Conservation (phyloP, 192 early-diverging fungal species). For the Phycomyces blakesleeanus region DNA sequence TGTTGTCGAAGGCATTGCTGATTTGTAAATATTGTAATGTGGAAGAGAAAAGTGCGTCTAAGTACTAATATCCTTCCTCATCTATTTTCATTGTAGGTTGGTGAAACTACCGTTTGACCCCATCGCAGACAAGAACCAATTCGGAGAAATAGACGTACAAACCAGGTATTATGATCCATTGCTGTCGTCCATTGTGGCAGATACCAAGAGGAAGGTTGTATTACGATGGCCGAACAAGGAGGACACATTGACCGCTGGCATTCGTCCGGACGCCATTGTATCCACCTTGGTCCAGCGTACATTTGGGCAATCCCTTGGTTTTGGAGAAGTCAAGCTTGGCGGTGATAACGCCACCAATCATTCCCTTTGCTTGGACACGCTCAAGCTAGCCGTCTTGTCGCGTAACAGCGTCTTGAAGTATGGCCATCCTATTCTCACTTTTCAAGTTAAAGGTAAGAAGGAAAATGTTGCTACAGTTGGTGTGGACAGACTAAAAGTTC, state of each 20-base stretch:
- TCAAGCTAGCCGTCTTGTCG: conserved; percentile 18
- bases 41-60: conserved; percentile 8
- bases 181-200: no score
- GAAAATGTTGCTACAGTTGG: conserved; percentile 13
- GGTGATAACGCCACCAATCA: conserved; percentile 17
- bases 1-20: conserved; percentile 12
- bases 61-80: no score
- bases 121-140: no score
- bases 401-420: conserved; percentile 16
- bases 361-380: conserved; percentile 21
- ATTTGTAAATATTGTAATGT: conserved; percentile 4
- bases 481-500: no score
- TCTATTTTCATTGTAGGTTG: no score
- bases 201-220: conserved; percentile 15
- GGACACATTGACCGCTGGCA: conserved; percentile 10
- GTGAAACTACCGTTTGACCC: no score
- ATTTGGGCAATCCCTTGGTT: conserved; percentile 17
- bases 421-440: conserved; percentile 21
- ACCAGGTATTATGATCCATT: no score
- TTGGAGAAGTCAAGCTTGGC: conserved; percentile 26
- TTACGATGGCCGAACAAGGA: conserved; percentile 23
- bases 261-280: conserved; percentile 25
- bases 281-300: conserved; percentile 19
- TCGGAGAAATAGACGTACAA: no score
- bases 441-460: conserved; percentile 27